Evolutionary conservation across 1,284 basidiomycete species (phyloP).

Genomic region (Sanghuangporus sanghuang): DNA sequence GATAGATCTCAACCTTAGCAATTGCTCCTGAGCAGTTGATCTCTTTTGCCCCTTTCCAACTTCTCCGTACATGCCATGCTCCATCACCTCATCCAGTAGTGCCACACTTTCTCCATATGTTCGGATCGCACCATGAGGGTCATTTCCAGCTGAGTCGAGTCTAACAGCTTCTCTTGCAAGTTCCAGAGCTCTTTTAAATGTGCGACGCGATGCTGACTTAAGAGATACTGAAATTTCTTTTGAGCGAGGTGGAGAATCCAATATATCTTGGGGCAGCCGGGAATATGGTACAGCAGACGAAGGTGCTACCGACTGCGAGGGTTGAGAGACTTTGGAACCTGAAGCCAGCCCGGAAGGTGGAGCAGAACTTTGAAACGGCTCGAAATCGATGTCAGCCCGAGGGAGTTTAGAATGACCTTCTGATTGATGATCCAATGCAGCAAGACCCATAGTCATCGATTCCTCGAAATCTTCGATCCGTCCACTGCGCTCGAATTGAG

Average conservation of each 20-base stretch:
- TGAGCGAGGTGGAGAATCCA: constrained; percentile 52
- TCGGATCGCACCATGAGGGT: constrained; percentile 74
- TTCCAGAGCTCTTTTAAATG: constrained; percentile 72
- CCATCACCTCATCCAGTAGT: constrained; percentile 81
- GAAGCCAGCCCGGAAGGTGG: constrained; percentile 52
- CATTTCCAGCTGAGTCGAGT: constrained; percentile 75
- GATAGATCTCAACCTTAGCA: constrained; percentile 73
- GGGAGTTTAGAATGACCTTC: background rate
- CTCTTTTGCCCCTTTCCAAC: constrained; percentile 61
- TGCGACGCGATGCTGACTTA: constrained; percentile 69
- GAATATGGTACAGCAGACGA: constrained; percentile 27
- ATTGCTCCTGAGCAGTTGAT: constrained; percentile 79
- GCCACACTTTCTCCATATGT: constrained; percentile 80
- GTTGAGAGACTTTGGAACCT: constrained; percentile 56
- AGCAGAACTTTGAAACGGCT: constrained; percentile 40
- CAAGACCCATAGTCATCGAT: too few relatives aligned
- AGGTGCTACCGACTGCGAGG: constrained; percentile 37
- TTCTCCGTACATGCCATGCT: constrained; percentile 74
- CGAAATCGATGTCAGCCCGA: constrained; percentile 22
- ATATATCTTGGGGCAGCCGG: constrained; percentile 42
- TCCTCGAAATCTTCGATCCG: too few relatives aligned
- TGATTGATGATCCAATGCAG: too few relatives aligned
- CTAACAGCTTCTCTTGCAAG: constrained; percentile 79
- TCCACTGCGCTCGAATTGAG: too few relatives aligned
- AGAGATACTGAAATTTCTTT: constrained; percentile 34